These are phyloP conservation scores for Desmodesmus armatus DNA, from an alignment of 139 green algal genomes.

Conservation along the genomic window DNA sequence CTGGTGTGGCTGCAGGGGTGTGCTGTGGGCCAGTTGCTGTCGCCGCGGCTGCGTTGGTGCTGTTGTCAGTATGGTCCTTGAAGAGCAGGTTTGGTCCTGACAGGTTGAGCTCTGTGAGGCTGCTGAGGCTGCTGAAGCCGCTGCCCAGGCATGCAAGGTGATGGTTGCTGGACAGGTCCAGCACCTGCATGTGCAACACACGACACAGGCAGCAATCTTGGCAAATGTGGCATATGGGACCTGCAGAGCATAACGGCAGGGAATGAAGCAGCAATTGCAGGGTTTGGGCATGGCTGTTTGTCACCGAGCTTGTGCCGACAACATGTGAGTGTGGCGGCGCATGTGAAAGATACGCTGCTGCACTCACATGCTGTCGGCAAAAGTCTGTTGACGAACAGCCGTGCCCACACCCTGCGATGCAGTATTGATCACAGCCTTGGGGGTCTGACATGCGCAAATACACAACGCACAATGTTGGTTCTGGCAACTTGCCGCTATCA, in stretches of 20 bases:
- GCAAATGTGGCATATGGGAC: background rate
- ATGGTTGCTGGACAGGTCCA: background rate
- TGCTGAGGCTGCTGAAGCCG: constrained; percentile 10
- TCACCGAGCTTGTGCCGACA: too few relatives aligned
- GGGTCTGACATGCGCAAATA: too few relatives aligned
- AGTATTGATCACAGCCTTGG: too few relatives aligned
- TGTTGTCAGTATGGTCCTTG: background rate
- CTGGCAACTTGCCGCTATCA: too few relatives aligned
- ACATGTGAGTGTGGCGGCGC: too few relatives aligned
- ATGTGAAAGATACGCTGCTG: too few relatives aligned
- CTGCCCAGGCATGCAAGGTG: background rate
- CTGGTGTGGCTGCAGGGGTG: background rate
- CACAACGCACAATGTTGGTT: too few relatives aligned
- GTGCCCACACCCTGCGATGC: too few relatives aligned
- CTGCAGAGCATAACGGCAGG: background rate
- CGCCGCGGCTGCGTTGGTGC: background rate
- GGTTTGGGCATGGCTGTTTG: too few relatives aligned
- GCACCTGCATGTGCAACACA: background rate
- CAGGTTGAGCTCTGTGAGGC: constrained; percentile 23
- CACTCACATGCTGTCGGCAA: too few relatives aligned
- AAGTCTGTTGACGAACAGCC: too few relatives aligned
- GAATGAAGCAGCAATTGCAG: background rate
- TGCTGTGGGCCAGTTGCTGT: background rate
- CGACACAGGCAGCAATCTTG: background rate
- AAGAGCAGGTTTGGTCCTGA: constrained; percentile 26